Percentiles rank a stretch among this genome's conserved stretches.
phyloP scores from a whole-genome alignment of 1,139 yeast genomes.

The Kodamaea plutei region DNA sequence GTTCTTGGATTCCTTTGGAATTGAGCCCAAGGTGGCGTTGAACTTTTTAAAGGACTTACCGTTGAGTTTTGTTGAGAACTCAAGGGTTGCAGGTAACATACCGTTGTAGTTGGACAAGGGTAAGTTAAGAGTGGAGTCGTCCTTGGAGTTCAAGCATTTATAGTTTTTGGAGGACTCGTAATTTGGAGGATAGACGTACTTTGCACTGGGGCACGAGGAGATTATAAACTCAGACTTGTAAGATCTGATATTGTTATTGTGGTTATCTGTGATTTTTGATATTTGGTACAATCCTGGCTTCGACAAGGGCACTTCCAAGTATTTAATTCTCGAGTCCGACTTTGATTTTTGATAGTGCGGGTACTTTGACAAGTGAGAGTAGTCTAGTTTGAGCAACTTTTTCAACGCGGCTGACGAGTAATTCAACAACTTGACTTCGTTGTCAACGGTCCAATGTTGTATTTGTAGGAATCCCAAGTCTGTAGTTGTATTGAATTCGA shows the following conservation, averaged over 20 bases:
- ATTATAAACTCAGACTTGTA: conserved; percentile 62
- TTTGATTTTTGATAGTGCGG: conserved; percentile 16
- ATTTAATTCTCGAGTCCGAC: conserved; percentile 35
- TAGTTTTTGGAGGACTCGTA: conserved; percentile 27
- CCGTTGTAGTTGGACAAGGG: conserved; percentile 59
- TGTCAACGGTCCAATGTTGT: conserved; percentile 54
- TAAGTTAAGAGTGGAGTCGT: conserved; percentile 38
- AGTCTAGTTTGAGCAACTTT: conserved; percentile 39
- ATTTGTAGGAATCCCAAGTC: conserved; percentile 68
- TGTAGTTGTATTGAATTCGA: conserved; percentile 76
- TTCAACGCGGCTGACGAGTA: conserved; percentile 56
- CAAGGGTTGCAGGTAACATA: conserved; percentile 68
- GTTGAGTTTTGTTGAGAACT: conserved; percentile 54
- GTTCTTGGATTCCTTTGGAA: conserved; percentile 3
- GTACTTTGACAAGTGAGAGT: conserved; percentile 29
- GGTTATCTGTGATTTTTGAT: conserved; percentile 59
- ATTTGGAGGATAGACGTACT: conserved; percentile 35
- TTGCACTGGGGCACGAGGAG: conserved; percentile 74
- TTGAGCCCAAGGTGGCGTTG: conserved; percentile 20
- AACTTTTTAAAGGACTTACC: conserved; percentile 33
- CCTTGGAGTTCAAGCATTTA: conserved; percentile 52
- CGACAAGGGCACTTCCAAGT: conserved; percentile 54
- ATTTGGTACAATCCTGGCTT: conserved; percentile 75
- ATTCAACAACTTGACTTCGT: conserved; percentile 44
- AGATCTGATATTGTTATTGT: conserved; percentile 60